These are phyloP conservation scores for Nicotiana knightiana DNA, from an alignment of 257 asterid species.

Conservation along the genomic window DNA sequence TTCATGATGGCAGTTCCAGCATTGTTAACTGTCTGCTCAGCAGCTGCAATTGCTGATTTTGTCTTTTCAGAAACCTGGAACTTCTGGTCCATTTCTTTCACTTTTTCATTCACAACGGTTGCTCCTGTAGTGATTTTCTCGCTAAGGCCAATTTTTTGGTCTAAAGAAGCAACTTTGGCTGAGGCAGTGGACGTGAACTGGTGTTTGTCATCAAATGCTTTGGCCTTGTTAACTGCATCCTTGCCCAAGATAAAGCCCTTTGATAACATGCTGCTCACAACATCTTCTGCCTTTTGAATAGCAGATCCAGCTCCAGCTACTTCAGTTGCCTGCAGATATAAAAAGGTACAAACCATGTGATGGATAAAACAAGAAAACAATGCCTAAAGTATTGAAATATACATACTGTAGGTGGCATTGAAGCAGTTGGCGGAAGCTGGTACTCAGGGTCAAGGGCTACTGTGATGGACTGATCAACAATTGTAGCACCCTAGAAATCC, in stretches of 20 bases:
- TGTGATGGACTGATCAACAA: conserved; percentile 12
- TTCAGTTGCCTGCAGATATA: conserved; percentile 20
- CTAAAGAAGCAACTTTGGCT: conserved; percentile 39
- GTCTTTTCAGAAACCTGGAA: conserved; percentile 41
- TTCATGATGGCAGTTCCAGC: conserved; percentile 45
- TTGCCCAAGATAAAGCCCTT: conserved; percentile 35
- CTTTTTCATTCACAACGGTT: conserved; percentile 33
- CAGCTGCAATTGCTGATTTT: conserved; percentile 33
- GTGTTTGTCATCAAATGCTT: conserved; percentile 42
- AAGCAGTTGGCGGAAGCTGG: conserved; percentile 16
- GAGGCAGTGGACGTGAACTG: conserved; percentile 39
- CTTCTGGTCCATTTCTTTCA: conserved; percentile 37
- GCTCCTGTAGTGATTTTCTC: conserved; percentile 36
- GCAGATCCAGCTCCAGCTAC: conserved; percentile 26
- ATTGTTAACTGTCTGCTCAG: conserved; percentile 38
- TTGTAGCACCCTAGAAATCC: conserved; percentile 23
- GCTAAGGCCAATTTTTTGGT: conserved; percentile 32
- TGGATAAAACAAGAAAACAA: too few species aligned
- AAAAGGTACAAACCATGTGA: not conserved
- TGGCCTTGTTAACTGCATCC: conserved; percentile 39
- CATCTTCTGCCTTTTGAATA: conserved; percentile 18
- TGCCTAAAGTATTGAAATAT: not conserved
- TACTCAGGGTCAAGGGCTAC: conserved; percentile 20
- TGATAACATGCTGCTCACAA: too few species aligned
- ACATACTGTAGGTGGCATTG: conserved; percentile 9